Percentiles rank a stretch among this genome's conserved stretches.
These are phyloP conservation scores for Forsythia viridissima DNA, from an alignment of 257 asterid species.

Conservation along the genomic window DNA sequence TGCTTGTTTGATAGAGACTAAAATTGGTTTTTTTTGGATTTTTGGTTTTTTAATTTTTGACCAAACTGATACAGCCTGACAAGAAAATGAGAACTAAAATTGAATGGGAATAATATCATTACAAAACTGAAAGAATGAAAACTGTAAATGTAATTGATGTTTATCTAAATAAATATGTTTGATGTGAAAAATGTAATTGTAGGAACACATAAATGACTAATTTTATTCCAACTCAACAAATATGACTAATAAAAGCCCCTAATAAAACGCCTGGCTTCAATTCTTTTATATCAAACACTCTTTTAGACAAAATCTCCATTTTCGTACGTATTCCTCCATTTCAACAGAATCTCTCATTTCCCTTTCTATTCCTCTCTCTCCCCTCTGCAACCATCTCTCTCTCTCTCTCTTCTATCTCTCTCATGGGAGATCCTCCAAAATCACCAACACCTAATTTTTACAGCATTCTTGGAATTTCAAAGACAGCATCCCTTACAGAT, in stretches of 20 bases:
- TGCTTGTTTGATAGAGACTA: too few species aligned
- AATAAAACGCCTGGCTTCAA: conserved; percentile 26
- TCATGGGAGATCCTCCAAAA: conserved; percentile 63
- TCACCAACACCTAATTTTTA: conserved; percentile 47
- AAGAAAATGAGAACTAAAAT: too few species aligned
- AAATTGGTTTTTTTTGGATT: too few species aligned
- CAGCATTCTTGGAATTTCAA: conserved; percentile 65
- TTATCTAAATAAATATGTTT: too few species aligned
- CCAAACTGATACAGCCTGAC: too few species aligned
- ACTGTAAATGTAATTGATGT: too few species aligned
- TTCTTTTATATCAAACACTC: conserved; percentile 30
- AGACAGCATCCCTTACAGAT: conserved; percentile 70
- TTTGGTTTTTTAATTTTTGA: too few species aligned
- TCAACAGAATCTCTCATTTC: conserved; percentile 18
- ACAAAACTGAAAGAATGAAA: too few species aligned
- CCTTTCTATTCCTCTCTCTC: conserved; percentile 14
- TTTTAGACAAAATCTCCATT: conserved; percentile 30
- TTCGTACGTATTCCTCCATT: conserved; percentile 22
- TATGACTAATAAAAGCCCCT: conserved; percentile 28
- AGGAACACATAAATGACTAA: too few species aligned
- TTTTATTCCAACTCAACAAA: too few species aligned
- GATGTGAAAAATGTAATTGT: too few species aligned
- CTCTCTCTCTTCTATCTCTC: conserved; percentile 19
- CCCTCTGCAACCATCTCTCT: neutral
- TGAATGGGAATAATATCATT: too few species aligned